A percentile compares a stretch with the other conserved stretches of the same genome.
These are phyloP conservation scores for Lentithecium fluviatile DNA, from an alignment of 495 filamentous ascomycete species.

Conservation along the genomic window DNA sequence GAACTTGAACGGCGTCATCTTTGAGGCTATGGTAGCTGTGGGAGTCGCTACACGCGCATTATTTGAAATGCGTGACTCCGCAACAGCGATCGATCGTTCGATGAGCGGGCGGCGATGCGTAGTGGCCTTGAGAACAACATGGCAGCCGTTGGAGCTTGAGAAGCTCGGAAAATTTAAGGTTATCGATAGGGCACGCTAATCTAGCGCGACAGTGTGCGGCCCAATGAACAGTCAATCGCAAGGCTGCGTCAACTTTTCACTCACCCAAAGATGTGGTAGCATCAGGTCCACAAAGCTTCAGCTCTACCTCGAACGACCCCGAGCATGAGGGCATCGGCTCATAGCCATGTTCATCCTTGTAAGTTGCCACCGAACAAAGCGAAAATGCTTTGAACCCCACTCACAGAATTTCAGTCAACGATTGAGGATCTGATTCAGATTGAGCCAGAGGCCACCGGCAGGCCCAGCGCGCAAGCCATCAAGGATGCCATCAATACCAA, in stretches of 20 bases:
- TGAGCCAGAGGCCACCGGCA: constrained; percentile 77
- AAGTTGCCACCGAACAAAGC: background rate
- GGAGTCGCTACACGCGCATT: background rate
- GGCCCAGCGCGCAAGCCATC: constrained; percentile 71
- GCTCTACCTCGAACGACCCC: background rate
- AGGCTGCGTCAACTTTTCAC: background rate
- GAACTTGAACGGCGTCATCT: constrained; percentile 39
- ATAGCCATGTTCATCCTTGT: constrained; percentile 35
- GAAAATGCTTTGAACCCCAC: background rate
- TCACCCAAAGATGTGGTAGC: too few relatives aligned
- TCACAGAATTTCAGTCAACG: constrained; percentile 51
- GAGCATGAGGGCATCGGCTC: constrained; percentile 10
- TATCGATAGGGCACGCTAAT: constrained; percentile 22
- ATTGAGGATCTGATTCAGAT: constrained; percentile 92
- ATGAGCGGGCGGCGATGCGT: background rate
- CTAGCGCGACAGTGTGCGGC: constrained; percentile 8
- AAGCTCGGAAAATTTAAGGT: background rate
- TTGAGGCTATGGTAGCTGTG: background rate
- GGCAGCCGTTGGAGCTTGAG: background rate
- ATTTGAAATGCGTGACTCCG: background rate
- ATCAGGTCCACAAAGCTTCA: background rate
- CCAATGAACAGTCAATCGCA: background rate
- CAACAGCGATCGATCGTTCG: too few relatives aligned
- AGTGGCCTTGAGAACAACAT: background rate
- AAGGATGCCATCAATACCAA: constrained; percentile 95